A percentile compares a stretch with the other conserved stretches of the same genome.
Evolutionary conservation across 2,329 filamentous ascomycete genomes (phyloP).

Genomic region (Cordyceps cateniannulata): DNA sequence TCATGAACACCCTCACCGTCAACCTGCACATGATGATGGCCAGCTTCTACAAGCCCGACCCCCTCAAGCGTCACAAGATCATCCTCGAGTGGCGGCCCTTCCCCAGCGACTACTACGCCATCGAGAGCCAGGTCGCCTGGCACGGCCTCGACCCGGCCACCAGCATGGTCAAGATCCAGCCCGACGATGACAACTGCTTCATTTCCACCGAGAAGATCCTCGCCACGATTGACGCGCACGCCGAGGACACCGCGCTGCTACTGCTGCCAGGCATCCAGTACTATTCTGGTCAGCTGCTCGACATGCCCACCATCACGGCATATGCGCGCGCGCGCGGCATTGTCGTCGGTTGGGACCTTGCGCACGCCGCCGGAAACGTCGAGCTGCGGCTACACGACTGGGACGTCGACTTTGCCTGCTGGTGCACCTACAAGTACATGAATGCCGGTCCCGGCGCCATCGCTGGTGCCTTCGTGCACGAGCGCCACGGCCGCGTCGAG

Average conservation of each 20-base stretch:
- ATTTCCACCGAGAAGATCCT: conserved; percentile 68
- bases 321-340: conserved; percentile 68
- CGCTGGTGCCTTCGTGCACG: conserved; percentile 74
- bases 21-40: conserved; percentile 80
- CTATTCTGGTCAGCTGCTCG: conserved; percentile 84
- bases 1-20: conserved; percentile 81
- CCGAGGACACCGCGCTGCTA: conserved; percentile 64
- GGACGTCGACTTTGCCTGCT: conserved; percentile 85
- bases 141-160: conserved; percentile 60
- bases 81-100: conserved; percentile 89
- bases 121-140: conserved; percentile 71
- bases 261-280: conserved; percentile 86
- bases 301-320: conserved; percentile 72
- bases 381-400: conserved; percentile 75
- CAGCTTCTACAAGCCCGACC: conserved; percentile 70
- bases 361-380: conserved; percentile 81
- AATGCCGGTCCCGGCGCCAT: conserved; percentile 81
- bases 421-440: conserved; percentile 94
- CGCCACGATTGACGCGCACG: conserved; percentile 66
- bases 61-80: conserved; percentile 59
- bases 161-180: conserved; percentile 69
- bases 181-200: conserved; percentile 48
- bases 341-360: conserved; percentile 79
- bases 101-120: conserved; percentile 79
- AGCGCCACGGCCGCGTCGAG: conserved; percentile 57